Conservation (phyloP, 805 yeast species). For the Candida boidinii region DNA sequence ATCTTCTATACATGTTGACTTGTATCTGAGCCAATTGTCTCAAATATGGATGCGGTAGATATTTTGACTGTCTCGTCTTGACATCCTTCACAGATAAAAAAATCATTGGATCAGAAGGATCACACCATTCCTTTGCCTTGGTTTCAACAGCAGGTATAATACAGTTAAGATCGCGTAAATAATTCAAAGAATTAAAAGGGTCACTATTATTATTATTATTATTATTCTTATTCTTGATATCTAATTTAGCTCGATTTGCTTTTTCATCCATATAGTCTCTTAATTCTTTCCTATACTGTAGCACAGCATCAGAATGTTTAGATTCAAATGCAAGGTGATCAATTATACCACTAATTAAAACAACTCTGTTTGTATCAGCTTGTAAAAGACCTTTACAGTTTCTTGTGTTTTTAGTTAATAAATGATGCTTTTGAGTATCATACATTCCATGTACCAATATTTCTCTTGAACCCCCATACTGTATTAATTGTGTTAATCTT, state of each 20-base stretch:
- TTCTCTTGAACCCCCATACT: constrained; percentile 52
- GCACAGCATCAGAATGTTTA: constrained; percentile 9
- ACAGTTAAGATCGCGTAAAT: background rate
- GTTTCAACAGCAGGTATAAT: background rate
- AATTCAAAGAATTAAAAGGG: background rate
- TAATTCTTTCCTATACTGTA: constrained; percentile 15
- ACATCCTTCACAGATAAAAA: constrained; percentile 42
- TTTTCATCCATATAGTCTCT: constrained; percentile 3
- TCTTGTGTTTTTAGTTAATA: background rate
- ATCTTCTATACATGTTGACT: constrained; percentile 47
- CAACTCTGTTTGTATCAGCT: constrained; percentile 17
- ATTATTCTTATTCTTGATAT: constrained; percentile 5
- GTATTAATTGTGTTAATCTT: constrained; percentile 32
- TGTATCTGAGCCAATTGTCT: constrained; percentile 45
- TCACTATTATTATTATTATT: no score
- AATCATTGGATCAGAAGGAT: constrained; percentile 13
- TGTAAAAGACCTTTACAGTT: background rate
- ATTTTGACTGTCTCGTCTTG: constrained; percentile 44
- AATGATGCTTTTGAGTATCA: constrained; percentile 18
- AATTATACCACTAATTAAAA: constrained; percentile 56
- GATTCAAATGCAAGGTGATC: constrained; percentile 35
- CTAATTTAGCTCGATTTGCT: constrained; percentile 14
- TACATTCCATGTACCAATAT: constrained; percentile 46
- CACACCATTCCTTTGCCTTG: constrained; percentile 17
- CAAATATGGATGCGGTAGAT: constrained; percentile 46